Percentiles rank a stretch among this genome's conserved stretches.
These are phyloP conservation scores for Patellifolia procumbens DNA, from an alignment of 179 eudicot genomes.

Conservation along the genomic window DNA sequence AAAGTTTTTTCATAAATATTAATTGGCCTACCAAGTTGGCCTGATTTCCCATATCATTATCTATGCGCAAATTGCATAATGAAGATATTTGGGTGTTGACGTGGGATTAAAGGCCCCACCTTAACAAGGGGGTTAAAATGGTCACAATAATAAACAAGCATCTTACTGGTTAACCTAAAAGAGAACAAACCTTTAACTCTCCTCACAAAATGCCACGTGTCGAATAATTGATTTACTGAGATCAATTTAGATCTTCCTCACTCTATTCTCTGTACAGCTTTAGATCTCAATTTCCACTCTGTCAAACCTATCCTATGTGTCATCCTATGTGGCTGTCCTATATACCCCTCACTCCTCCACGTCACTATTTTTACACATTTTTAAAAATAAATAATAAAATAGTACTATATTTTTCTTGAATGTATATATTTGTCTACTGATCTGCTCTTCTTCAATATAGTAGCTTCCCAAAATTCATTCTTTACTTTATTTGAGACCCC, in stretches of 20 bases:
- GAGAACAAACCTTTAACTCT: slow-evolving; percentile 34
- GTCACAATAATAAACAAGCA: background rate
- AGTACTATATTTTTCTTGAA: background rate
- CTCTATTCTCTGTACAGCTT: slow-evolving; percentile 15
- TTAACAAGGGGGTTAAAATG: slow-evolving; percentile 1
- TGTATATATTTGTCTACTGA: background rate
- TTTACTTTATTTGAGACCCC: no score
- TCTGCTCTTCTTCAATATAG: background rate
- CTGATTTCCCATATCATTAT: background rate
- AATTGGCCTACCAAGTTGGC: slow-evolving; percentile 1
- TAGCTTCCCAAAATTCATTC: no score
- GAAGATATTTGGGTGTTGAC: slow-evolving; percentile 26
- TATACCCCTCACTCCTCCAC: slow-evolving; percentile 29
- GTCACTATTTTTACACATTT: slow-evolving; percentile 14
- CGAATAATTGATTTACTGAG: slow-evolving; percentile 33
- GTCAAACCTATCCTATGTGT: slow-evolving; percentile 22
- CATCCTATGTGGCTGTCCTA: slow-evolving; percentile 12
- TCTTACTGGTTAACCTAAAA: background rate
- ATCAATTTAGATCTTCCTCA: slow-evolving; percentile 31
- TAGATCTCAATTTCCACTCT: slow-evolving; percentile 32
- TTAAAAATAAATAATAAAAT: background rate
- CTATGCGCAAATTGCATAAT: background rate
- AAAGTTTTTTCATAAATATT: no score
- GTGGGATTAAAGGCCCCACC: background rate
- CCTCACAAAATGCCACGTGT: slow-evolving; percentile 43